Base-by-base conservation (phyloP, 2,329 filamentous ascomycete genomes). In the Aspergillus bombycis region DNA sequence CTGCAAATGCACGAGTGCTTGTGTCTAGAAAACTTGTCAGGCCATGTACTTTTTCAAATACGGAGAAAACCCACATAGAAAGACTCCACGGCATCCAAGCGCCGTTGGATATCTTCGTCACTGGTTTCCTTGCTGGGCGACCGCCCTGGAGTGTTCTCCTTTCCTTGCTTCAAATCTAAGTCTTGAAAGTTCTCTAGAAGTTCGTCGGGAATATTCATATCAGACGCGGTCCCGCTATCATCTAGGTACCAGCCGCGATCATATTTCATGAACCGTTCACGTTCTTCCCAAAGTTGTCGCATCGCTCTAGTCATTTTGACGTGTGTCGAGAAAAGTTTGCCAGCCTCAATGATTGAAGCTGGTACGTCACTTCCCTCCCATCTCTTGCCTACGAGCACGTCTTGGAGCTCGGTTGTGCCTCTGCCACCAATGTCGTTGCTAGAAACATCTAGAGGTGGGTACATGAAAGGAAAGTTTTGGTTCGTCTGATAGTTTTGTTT, bases 401-500 rank as follows among this genome's bases (percentile, higher is more conserved):
- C 91, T 75, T 97, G 92, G 52, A 94, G 79, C 48, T 91, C 91
- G 7, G 93, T 91, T 23, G 86, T 87, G 14, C 94, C 94, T 75
- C 96, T 97, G 1, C 94, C 94, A 57, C 95, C 94, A 43, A 94
- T 89, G 70, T 90, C 91, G 74, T 96, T 97, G 78, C 93, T 97
- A 28, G 88, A 90, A 65, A 89, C 90, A 77, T 97, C 94, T 21
- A 97, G 82, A 1, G 95, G 95, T 2, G 95, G 95, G 70, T 99
- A 99, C 81, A 99, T 89, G 74, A 99, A 98, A 0, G 95, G 95
- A 68, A 99, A 98, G 74, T 97, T 95, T 72, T 99, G 95, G 74
- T 99, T 99, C 0, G 95, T 99, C 77, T 99, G 95, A 72, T 99
- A 99, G 70, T 98, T 99, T 74, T 99, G 95, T 75, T 99, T 99